These are phyloP conservation scores for Blumeriella jaapii DNA, from an alignment of 2,329 filamentous ascomycete species.

Conservation along the genomic window DNA sequence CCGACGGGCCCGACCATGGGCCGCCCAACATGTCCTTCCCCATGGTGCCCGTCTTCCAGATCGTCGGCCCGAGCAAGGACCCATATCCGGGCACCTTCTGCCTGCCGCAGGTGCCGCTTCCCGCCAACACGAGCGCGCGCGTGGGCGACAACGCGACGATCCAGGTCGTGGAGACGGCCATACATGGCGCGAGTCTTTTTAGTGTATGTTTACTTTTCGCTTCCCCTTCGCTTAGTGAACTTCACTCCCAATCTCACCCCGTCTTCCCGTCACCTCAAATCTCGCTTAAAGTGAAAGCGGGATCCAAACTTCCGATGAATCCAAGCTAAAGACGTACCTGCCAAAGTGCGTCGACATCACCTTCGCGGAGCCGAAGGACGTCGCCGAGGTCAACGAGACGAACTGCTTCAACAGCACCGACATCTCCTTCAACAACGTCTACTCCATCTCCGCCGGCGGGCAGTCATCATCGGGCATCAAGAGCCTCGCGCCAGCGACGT, in stretches of 20 bases:
- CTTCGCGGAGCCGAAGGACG: conserved; percentile 70
- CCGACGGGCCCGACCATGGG: conserved; percentile 46
- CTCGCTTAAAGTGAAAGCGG: neutral
- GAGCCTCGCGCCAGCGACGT: too few relatives aligned
- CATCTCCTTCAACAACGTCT: conserved; percentile 38
- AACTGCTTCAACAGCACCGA: conserved; percentile 73
- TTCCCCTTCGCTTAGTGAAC: neutral
- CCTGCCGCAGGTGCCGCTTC: conserved; percentile 78
- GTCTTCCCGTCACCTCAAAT: neutral
- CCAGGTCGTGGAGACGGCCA: conserved; percentile 71
- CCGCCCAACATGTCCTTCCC: conserved; percentile 79
- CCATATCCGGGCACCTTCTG: conserved; percentile 87
- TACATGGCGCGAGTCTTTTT: conserved; percentile 71
- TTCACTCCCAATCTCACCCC: neutral
- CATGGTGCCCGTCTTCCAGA: conserved; percentile 72
- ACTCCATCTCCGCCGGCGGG: conserved; percentile 41
- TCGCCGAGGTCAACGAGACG: conserved; percentile 61
- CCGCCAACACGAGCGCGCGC: conserved; percentile 56
- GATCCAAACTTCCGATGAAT: neutral
- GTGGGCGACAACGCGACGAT: conserved; percentile 85
- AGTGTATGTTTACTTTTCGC: conserved; percentile 22
- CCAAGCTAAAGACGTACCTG: conserved; percentile 5
- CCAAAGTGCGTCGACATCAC: conserved; percentile 84
- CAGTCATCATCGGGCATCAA: too few relatives aligned
- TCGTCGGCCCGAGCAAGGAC: conserved; percentile 68